Percentiles rank a stretch among this genome's conserved stretches.
These are phyloP conservation scores for Zoysia matrella DNA, from an alignment of 202 grass and related monocot species.

Conservation along the genomic window DNA sequence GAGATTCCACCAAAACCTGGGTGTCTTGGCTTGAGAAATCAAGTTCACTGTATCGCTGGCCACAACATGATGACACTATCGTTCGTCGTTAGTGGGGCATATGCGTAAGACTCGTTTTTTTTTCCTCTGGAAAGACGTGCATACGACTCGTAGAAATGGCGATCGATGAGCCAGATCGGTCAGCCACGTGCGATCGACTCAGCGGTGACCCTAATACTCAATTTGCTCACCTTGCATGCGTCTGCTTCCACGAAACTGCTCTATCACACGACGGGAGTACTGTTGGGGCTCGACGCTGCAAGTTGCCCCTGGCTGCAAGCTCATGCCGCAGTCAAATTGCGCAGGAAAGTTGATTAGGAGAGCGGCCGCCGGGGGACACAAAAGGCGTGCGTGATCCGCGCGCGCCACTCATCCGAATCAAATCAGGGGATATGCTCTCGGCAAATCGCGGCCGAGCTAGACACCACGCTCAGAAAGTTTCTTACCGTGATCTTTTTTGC, in stretches of 20 bases:
- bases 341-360: not conserved
- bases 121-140: not conserved
- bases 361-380: not conserved
- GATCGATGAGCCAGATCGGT: not conserved
- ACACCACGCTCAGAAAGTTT: too few relatives aligned
- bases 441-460: constrained; percentile 21
- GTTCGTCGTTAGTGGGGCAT: not conserved
- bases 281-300: not conserved
- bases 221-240: not conserved
- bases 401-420: constrained; percentile 39
- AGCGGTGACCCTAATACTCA: not conserved
- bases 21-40: not conserved
- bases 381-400: not conserved
- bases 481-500: not conserved
- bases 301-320: not conserved
- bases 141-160: not conserved
- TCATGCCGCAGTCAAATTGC: constrained; percentile 15
- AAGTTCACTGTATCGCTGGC: not conserved
- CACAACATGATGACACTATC: not conserved
- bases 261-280: too few relatives aligned
- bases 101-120: too few relatives aligned
- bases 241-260: not conserved
- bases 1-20: constrained; percentile 21
- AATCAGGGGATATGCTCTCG: constrained; percentile 29
- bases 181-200: not conserved